Percentiles rank a stretch among this genome's conserved stretches.
Conservation (phyloP, 2,329 filamentous ascomycete species). For the Claviceps sp. region DNA sequence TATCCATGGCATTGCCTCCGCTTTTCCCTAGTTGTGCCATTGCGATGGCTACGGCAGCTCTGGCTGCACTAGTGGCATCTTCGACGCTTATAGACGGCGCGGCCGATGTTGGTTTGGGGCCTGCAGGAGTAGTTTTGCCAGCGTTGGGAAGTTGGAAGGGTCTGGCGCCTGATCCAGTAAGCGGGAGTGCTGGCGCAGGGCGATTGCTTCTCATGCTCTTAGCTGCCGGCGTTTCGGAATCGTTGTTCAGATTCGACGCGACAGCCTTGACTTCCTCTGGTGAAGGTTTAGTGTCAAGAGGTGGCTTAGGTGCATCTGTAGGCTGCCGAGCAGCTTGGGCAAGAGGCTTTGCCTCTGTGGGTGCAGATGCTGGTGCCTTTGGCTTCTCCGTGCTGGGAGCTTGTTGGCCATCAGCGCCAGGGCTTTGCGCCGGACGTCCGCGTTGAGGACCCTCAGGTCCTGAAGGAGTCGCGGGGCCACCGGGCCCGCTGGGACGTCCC, state of each 20-base stretch:
- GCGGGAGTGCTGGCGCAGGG: constrained; percentile 52
- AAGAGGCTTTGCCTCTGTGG: constrained; percentile 39
- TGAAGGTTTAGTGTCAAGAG: constrained; percentile 56
- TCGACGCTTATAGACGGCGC: constrained; percentile 31
- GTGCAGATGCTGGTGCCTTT: constrained; percentile 31
- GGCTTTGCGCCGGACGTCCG: constrained; percentile 32
- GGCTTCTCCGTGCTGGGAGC: constrained; percentile 35
- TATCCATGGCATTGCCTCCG: constrained; percentile 46
- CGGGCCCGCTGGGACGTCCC: neutral
- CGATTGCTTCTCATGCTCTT: constrained; percentile 27
- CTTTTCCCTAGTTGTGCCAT: constrained; percentile 54
- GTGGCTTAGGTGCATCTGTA: constrained; percentile 44
- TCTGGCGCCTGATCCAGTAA: constrained; percentile 33
- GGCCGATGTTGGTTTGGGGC: constrained; percentile 22
- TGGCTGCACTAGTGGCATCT: constrained; percentile 61
- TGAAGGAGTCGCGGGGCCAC: constrained; percentile 39
- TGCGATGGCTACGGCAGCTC: constrained; percentile 64
- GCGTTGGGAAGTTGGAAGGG: constrained; percentile 22
- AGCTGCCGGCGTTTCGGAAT: constrained; percentile 22
- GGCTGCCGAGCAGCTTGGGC: constrained; percentile 33
- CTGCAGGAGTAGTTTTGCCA: constrained; percentile 15
- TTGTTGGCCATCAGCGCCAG: constrained; percentile 29
- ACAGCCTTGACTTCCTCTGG: constrained; percentile 28
- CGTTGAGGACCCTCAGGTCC: constrained; percentile 43
- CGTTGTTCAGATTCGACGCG: constrained; percentile 29